Evolutionary conservation across 2,329 filamentous ascomycete genomes (phyloP), one percentile per base, ranked within the genome.

Genomic region (Catunica adiposa): DNA sequence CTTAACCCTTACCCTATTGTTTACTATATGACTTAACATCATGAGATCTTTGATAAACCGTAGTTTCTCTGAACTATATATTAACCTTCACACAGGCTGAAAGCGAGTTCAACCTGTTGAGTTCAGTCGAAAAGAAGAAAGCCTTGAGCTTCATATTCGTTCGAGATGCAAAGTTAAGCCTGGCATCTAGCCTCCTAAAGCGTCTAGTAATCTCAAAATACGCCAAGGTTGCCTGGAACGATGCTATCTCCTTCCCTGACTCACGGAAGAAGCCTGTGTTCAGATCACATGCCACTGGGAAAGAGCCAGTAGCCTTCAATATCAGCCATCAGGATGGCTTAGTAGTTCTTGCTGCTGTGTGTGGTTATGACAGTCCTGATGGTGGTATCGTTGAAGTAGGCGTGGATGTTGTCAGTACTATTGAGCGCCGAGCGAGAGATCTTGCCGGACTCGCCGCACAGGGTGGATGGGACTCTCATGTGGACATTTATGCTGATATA

Each of bases 261-360:
- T 59, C 68, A 66, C 70, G 69, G 62, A 71, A 69, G 55, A 80
- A 80, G 65, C 78, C 78, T 46, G 65, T 77, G 53, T 80, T 71
- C 64, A 64, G 63, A 64, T 70, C 71, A 70, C 73, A 60, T 66
- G 76, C 62, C 61, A 69, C 58, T 56, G 75, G 59, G 59, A 67
- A n/a, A 60, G 68, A 73, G 61, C 67, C 73, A 17, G 65, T 80
- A n/a, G 62, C 70, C 60, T 89, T 90, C 73, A 90, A 90, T 67
- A 76, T 89, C 56, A 83, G 79, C 48, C 86, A 90, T 66, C 86
- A 90, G 70, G 82, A 82, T 7, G 85, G 86, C 1, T 70, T 90
- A 15, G 85, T 89, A 0, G 77, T 78, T 1, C 70, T 89, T 29
- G 73, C 84, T 11, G 82, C 82, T 14, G 69, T 73, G 2, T 64